Evolutionary conservation across 768 basidiomycete species (phyloP).

Genomic region (Amanita rimosa): DNA sequence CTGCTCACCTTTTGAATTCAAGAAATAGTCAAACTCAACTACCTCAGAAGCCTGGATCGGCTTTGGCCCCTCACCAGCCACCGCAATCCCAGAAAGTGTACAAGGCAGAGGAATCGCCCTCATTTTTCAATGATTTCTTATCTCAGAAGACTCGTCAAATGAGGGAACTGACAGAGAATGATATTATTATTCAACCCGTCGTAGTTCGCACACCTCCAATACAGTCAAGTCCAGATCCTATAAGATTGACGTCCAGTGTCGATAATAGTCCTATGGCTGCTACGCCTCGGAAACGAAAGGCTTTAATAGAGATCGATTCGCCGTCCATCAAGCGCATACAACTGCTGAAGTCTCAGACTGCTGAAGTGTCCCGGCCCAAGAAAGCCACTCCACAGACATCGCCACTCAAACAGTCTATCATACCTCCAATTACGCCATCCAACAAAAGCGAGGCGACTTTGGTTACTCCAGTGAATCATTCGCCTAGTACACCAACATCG

Average conservation of each 20-base stretch:
- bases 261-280: slow-evolving; percentile 14
- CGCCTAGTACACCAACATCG: slow-evolving; percentile 1
- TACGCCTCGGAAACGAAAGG: slow-evolving; percentile 68
- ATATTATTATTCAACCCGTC: slow-evolving; percentile 7
- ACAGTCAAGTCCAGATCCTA: slow-evolving; percentile 42
- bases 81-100: slow-evolving; percentile 21
- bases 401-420: slow-evolving; percentile 3
- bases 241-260: slow-evolving; percentile 28
- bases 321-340: slow-evolving; percentile 54
- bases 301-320: slow-evolving; percentile 43
- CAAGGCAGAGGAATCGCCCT: slow-evolving; percentile 44
- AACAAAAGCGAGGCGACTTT: background rate
- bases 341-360: slow-evolving; percentile 14
- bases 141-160: slow-evolving; percentile 41
- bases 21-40: background rate
- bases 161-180: slow-evolving; percentile 8
- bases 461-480: background rate
- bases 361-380: slow-evolving; percentile 9
- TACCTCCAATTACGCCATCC: background rate
- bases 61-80: background rate
- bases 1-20: background rate
- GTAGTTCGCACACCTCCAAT: slow-evolving; percentile 12
- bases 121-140: slow-evolving; percentile 61
- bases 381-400: background rate
- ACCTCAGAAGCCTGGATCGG: background rate